These are phyloP conservation scores for Nicotiana obtusifolia DNA, from an alignment of 257 asterid genomes.

Conservation along the genomic window DNA sequence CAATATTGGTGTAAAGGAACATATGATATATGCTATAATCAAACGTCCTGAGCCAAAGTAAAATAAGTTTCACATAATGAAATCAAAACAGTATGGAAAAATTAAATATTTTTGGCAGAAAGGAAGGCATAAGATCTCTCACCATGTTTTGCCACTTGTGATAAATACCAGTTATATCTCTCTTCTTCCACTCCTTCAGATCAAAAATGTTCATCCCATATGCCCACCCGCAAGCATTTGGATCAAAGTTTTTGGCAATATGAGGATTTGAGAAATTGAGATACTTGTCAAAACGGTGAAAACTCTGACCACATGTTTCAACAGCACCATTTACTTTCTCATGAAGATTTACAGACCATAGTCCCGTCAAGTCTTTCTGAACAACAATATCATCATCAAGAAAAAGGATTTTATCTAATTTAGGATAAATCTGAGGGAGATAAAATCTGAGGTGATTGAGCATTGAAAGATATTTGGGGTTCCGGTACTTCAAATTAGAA, in stretches of 20 bases:
- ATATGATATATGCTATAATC: background rate
- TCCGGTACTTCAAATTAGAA: slow-evolving; percentile 88
- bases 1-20: background rate
- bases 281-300: slow-evolving; percentile 97
- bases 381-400: slow-evolving; percentile 98
- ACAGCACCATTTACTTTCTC: slow-evolving; percentile 98
- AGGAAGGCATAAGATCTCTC: slow-evolving; percentile 13
- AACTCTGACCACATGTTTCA: slow-evolving; percentile 97
- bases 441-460: slow-evolving; percentile 95
- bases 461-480: slow-evolving; percentile 97
- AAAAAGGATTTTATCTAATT: slow-evolving; percentile 88
- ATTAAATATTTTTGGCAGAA: background rate
- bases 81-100: background rate
- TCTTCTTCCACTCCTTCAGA: slow-evolving; percentile 89
- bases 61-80: background rate
- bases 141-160: slow-evolving; percentile 99
- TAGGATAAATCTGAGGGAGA: slow-evolving; percentile 93
- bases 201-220: slow-evolving; percentile 98
- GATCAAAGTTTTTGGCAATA: slow-evolving; percentile 77
- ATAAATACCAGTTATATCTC: slow-evolving; percentile 95
- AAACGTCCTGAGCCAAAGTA: background rate
- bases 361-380: slow-evolving; percentile 93
- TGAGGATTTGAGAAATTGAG: slow-evolving; percentile 94
- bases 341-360: slow-evolving; percentile 77
- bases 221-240: slow-evolving; percentile 99